A percentile compares a stretch with the other conserved stretches of the same genome.
Conservation (phyloP, 192 early-diverging fungal genomes). For the Umbelopsis sp. region DNA sequence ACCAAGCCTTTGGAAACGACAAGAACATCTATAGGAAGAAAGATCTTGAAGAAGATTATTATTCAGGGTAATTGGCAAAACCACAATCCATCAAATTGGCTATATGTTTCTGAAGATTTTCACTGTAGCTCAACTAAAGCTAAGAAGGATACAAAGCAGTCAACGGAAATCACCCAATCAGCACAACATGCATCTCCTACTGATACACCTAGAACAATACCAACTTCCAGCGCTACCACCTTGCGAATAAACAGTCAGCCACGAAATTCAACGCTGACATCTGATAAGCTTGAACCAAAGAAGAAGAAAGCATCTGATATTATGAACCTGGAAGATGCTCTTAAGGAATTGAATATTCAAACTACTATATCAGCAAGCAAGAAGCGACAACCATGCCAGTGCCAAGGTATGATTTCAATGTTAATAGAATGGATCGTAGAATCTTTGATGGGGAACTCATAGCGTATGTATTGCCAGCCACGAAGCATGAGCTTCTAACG, state of each 20-base stretch:
- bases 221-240: neutral
- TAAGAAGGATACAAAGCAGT: neutral
- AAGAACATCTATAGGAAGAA: slow-evolving; percentile 30
- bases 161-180: neutral
- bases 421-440: neutral
- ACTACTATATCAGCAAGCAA: slow-evolving; percentile 36
- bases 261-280: slow-evolving; percentile 29
- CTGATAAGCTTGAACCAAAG: slow-evolving; percentile 46
- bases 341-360: slow-evolving; percentile 53
- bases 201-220: neutral
- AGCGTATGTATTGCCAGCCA: slow-evolving; percentile 36
- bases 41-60: slow-evolving; percentile 26
- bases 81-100: neutral
- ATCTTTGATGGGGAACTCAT: neutral
- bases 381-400: slow-evolving; percentile 51
- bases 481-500: slow-evolving; percentile 53
- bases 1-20: slow-evolving; percentile 17
- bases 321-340: slow-evolving; percentile 52
- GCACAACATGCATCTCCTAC: neutral
- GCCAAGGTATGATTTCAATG: slow-evolving; percentile 43
- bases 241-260: neutral
- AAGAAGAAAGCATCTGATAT: slow-evolving; percentile 43
- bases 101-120: neutral
- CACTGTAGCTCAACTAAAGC: neutral
- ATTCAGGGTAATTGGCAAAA: slow-evolving; percentile 10